Evolutionary conservation across 2,329 filamentous ascomycete genomes (phyloP).

Genomic region (Fusarium denticulatum): DNA sequence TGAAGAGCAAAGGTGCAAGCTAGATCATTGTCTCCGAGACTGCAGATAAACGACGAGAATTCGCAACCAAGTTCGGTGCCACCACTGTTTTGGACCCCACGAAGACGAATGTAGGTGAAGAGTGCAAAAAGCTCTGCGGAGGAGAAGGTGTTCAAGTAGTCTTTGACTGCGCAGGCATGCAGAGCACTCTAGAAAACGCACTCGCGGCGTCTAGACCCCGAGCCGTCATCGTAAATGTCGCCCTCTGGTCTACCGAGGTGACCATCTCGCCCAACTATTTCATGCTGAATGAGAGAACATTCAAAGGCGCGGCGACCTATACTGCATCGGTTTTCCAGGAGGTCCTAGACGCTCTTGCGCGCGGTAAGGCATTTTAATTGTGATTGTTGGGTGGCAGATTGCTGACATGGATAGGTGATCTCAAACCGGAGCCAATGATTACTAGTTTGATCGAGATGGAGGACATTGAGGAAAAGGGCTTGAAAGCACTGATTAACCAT

Average conservation of each 20-base stretch:
- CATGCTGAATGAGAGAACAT: background rate
- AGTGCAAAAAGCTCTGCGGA: background rate
- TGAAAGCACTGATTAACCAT: background rate
- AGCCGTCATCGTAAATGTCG: background rate
- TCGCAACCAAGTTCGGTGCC: background rate
- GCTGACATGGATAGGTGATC: background rate
- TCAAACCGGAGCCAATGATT: background rate
- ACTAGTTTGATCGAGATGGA: background rate
- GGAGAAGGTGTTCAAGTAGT: background rate
- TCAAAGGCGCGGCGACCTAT: background rate
- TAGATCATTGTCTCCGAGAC: background rate
- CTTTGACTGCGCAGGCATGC: background rate
- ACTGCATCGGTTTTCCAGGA: background rate
- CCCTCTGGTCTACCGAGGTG: background rate
- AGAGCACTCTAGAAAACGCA: background rate
- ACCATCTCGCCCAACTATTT: background rate
- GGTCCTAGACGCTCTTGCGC: background rate
- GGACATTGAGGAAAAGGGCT: background rate
- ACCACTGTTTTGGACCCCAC: background rate
- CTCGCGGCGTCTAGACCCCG: background rate
- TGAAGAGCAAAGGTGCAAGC: background rate
- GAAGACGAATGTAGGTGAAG: background rate
- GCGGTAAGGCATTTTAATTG: rapidly evolving
- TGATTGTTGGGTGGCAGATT: background rate
- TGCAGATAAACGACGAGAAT: background rate